Evolutionary conservation across 805 yeast genomes (phyloP).

Genomic region (Tetrapisispora arboricola): DNA sequence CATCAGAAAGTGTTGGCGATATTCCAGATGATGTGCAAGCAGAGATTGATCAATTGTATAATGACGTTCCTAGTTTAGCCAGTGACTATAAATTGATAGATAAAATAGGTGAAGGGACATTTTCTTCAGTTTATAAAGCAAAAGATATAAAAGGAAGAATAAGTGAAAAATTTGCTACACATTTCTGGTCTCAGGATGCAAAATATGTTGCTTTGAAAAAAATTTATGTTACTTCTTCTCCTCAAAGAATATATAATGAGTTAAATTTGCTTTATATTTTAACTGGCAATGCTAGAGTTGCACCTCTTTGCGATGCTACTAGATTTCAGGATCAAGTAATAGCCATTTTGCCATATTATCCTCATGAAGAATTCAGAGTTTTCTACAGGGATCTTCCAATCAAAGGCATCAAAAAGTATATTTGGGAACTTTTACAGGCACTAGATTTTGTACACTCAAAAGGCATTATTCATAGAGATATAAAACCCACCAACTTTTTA

Average conservation of each 20-base stretch:
- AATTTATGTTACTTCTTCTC: constrained; percentile 91
- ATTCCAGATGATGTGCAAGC: constrained; percentile 35
- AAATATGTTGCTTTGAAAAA: constrained; percentile 75
- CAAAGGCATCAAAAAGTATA: constrained; percentile 69
- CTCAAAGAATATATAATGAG: constrained; percentile 83
- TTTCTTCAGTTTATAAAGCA: constrained; percentile 64
- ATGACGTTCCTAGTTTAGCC: constrained; percentile 43
- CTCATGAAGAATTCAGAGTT: constrained; percentile 82
- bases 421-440: constrained; percentile 69
- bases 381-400: constrained; percentile 74
- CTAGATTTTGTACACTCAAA: constrained; percentile 55
- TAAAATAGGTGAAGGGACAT: constrained; percentile 75
- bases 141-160: constrained; percentile 28
- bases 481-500: constrained; percentile 74
- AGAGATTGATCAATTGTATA: constrained; percentile 46
- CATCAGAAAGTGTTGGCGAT: not conserved
- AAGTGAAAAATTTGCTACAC: constrained; percentile 18
- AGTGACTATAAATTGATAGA: constrained; percentile 32
- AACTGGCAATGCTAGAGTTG: constrained; percentile 62
- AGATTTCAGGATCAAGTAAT: constrained; percentile 85
- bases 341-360: constrained; percentile 84
- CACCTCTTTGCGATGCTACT: constrained; percentile 81
- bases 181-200: constrained; percentile 29
- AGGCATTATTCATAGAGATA: constrained; percentile 84
- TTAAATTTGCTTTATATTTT: constrained; percentile 62